phyloP scores from a whole-genome alignment of 2,329 filamentous ascomycete genomes.

The Colletotrichum liaoningense region DNA sequence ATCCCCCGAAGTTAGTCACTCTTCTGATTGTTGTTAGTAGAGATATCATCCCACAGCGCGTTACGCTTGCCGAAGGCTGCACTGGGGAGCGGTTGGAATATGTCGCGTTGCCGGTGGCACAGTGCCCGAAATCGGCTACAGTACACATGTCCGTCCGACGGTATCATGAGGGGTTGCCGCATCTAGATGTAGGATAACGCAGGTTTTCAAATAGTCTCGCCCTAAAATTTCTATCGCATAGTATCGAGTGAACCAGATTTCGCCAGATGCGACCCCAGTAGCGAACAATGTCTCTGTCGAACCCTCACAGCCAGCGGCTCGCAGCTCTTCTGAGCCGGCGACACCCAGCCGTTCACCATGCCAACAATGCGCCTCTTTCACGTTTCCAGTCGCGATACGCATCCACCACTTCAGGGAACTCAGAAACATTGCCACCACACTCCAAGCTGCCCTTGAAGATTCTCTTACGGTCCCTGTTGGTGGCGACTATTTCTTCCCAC shows the following conservation, averaged over 20 bases:
- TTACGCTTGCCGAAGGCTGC: not conserved
- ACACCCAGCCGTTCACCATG: not conserved
- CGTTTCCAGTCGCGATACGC: not conserved
- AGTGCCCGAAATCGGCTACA: not conserved
- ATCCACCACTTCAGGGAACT: not conserved
- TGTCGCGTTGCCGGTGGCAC: not conserved
- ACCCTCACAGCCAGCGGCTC: not conserved
- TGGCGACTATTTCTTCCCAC: constrained; percentile 17
- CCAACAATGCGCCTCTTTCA: not conserved
- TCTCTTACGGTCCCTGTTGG: constrained; percentile 14
- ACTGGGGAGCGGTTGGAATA: not conserved
- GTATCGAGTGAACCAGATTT: not conserved
- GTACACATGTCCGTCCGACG: not conserved
- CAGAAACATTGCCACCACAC: constrained; percentile 4
- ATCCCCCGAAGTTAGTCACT: not conserved
- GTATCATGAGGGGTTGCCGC: not conserved
- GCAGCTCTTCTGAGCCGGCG: not conserved
- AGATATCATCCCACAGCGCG: not conserved
- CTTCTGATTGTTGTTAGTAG: not conserved
- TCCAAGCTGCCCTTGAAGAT: not conserved
- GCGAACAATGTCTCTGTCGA: not conserved
- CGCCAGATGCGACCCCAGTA: not conserved
- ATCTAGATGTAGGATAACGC: not conserved
- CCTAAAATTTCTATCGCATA: not conserved
- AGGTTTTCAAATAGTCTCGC: not conserved